phyloP scores from a whole-genome alignment of 805 yeast species.

The Myxozyma vanderwaltii region DNA sequence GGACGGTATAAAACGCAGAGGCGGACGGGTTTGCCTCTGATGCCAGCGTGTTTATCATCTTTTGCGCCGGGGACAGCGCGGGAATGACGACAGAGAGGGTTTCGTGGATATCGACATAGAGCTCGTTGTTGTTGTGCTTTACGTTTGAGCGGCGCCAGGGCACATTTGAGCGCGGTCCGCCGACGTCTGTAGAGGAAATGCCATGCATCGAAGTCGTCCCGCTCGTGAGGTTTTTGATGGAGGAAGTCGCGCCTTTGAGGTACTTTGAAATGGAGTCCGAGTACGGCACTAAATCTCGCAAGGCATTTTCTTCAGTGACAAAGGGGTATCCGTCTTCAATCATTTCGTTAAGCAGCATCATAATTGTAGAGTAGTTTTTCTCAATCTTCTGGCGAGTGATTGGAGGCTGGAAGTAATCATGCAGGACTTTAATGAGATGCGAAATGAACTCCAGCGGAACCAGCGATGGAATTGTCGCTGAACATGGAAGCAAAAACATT shows the following conservation, averaged over 20 bases:
- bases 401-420: conserved; percentile 61
- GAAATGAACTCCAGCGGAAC: conserved; percentile 58
- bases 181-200: conserved; percentile 15
- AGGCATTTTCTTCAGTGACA: conserved; percentile 67
- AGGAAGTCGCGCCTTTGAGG: conserved; percentile 41
- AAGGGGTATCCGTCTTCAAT: conserved; percentile 76
- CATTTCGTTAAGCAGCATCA: conserved; percentile 73
- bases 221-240: conserved; percentile 31
- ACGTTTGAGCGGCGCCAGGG: conserved; percentile 84
- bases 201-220: conserved; percentile 23
- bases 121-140: conserved; percentile 76
- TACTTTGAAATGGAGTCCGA: conserved; percentile 58
- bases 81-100: conserved; percentile 38
- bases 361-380: conserved; percentile 69
- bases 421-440: conserved; percentile 53
- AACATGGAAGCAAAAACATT: conserved; percentile 40
- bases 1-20: conserved; percentile 38
- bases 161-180: conserved; percentile 39
- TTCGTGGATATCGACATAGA: conserved; percentile 82
- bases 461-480: conserved; percentile 49
- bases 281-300: conserved; percentile 70
- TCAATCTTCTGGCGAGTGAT: conserved; percentile 46
- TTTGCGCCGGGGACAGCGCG: conserved; percentile 27
- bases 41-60: conserved; percentile 18
- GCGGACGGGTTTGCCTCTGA: conserved; percentile 11